phyloP scores from a whole-genome alignment of 2,329 filamentous ascomycete genomes.

The Aureobasidium subglaciale region DNA sequence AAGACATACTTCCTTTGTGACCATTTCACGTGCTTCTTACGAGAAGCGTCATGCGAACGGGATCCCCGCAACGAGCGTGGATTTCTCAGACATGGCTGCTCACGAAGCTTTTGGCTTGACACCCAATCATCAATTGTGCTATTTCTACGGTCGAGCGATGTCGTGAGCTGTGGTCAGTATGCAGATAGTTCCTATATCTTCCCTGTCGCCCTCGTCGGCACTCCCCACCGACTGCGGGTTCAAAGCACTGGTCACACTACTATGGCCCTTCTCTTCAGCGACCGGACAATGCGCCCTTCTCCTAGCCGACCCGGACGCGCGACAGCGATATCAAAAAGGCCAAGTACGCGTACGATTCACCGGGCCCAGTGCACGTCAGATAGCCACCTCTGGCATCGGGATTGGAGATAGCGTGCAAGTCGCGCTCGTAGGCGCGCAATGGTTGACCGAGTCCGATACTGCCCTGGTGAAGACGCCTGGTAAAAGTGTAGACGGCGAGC shows the following conservation, averaged over 20 bases:
- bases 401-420: conserved; percentile 72
- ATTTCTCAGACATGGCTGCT: background rate
- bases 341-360: conserved; percentile 74
- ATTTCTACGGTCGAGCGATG: background rate
- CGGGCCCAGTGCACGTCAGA: conserved; percentile 60
- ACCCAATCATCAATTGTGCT: background rate
- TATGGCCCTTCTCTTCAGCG: conserved; percentile 85
- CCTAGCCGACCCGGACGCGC: conserved; percentile 77
- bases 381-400: conserved; percentile 60
- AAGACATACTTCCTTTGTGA: background rate
- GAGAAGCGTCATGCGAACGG: background rate
- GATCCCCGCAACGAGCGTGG: background rate
- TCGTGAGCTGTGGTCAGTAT: background rate
- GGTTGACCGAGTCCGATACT: conserved; percentile 51
- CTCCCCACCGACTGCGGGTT: conserved; percentile 34
- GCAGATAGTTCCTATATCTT: conserved; percentile 23
- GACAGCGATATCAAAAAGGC: conserved; percentile 66
- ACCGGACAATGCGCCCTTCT: conserved; percentile 68
- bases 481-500: conserved; percentile 51
- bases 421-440: conserved; percentile 60
- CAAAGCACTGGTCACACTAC: conserved; percentile 69
- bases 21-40: background rate
- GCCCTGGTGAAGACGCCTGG: conserved; percentile 47
- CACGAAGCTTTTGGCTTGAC: background rate
- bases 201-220: conserved; percentile 21